Evolutionary conservation across 768 basidiomycete genomes (phyloP).

Genomic region (Boletellus sp.): DNA sequence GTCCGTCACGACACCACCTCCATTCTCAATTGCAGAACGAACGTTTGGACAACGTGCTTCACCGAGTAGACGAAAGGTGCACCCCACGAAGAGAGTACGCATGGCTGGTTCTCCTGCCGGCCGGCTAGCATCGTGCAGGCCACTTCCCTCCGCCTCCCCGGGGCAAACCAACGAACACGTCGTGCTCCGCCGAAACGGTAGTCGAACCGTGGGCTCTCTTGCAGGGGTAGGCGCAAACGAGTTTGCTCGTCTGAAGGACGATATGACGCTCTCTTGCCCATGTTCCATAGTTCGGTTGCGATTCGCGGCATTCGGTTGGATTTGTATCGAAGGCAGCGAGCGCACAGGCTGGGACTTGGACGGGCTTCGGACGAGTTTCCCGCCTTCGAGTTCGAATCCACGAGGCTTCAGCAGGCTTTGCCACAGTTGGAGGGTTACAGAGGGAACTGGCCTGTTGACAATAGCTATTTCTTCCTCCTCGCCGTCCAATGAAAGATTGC

Average conservation of each 20-base stretch:
- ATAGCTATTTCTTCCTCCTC: constrained; percentile 58
- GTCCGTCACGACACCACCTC: constrained; percentile 46
- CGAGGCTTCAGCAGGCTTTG: constrained; percentile 60
- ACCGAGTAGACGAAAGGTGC: constrained; percentile 57
- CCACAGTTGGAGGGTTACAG: constrained; percentile 67
- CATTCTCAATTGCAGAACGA: constrained; percentile 55
- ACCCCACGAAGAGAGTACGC: constrained; percentile 48
- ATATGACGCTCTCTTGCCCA: constrained; percentile 42
- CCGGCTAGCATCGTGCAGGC: background rate
- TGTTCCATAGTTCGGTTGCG: background rate
- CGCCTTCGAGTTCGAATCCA: constrained; percentile 58
- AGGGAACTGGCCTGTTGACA: constrained; percentile 54
- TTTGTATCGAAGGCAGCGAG: constrained; percentile 13
- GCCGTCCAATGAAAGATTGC: constrained; percentile 17
- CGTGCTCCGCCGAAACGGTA: constrained; percentile 46
- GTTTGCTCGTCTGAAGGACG: constrained; percentile 57
- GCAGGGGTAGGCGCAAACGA: constrained; percentile 52
- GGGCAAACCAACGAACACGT: constrained; percentile 20
- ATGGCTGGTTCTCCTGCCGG: constrained; percentile 1
- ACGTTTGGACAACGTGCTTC: constrained; percentile 62
- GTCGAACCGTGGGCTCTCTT: constrained; percentile 27
- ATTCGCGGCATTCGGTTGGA: background rate
- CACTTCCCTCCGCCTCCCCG: constrained; percentile 19
- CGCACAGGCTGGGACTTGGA: constrained; percentile 39
- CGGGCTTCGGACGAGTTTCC: constrained; percentile 60